phyloP scores from a whole-genome alignment of 768 basidiomycete species.

The Xerocomellus intermedius region DNA sequence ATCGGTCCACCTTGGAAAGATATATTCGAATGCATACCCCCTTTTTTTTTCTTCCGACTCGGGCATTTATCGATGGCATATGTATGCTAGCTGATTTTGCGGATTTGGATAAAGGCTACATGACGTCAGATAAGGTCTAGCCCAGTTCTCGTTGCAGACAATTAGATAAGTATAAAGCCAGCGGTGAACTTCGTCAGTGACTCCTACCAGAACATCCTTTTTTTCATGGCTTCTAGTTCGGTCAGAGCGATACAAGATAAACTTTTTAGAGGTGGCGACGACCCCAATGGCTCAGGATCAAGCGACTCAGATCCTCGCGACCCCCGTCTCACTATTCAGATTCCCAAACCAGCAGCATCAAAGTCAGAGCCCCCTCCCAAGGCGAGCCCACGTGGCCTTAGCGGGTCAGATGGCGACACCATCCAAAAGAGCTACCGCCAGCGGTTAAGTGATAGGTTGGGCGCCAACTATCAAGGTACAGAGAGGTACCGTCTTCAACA shows the following conservation, averaged over 20 bases:
- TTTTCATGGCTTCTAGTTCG: constrained; percentile 42
- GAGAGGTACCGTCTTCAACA: constrained; percentile 87
- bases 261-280: constrained; percentile 54
- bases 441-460: constrained; percentile 61
- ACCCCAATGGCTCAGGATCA: constrained; percentile 16
- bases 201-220: constrained; percentile 2
- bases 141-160: neutral
- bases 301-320: constrained; percentile 30
- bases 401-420: constrained; percentile 8
- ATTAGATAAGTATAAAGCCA: constrained; percentile 12
- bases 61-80: neutral
- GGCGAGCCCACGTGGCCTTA: constrained; percentile 25
- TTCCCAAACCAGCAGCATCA: constrained; percentile 51
- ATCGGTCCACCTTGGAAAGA: constrained; percentile 10
- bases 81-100: neutral
- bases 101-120: constrained; percentile 11
- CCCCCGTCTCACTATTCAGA: constrained; percentile 60
- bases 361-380: constrained; percentile 43
- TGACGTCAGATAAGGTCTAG: constrained; percentile 23
- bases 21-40: constrained; percentile 26
- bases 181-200: neutral
- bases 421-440: constrained; percentile 52
- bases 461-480: constrained; percentile 70
- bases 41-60: constrained; percentile 1
- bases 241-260: constrained; percentile 71